These are phyloP conservation scores for Ophiostoma angusticollis DNA, from an alignment of 2,329 filamentous ascomycete genomes.

Conservation along the genomic window DNA sequence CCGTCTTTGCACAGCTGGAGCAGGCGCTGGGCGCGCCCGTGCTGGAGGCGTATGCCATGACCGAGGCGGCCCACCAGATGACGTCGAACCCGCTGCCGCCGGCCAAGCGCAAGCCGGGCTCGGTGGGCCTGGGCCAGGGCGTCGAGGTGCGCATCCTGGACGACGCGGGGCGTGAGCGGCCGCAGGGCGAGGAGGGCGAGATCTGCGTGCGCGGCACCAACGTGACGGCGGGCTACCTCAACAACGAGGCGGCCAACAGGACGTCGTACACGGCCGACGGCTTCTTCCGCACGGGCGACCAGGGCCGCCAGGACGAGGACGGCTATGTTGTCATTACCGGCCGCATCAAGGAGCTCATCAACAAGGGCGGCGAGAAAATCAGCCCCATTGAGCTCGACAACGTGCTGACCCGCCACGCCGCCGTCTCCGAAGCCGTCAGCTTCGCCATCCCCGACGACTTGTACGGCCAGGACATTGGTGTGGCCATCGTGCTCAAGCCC, in stretches of 20 bases:
- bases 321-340: slow-evolving; percentile 79
- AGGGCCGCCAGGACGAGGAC: slow-evolving; percentile 67
- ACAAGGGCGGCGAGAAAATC: slow-evolving; percentile 84
- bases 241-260: slow-evolving; percentile 65
- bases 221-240: slow-evolving; percentile 73
- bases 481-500: slow-evolving; percentile 61
- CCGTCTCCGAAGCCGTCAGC: slow-evolving; percentile 65
- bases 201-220: slow-evolving; percentile 76
- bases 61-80: slow-evolving; percentile 78
- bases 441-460: slow-evolving; percentile 74
- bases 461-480: slow-evolving; percentile 70
- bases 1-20: slow-evolving; percentile 69
- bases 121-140: slow-evolving; percentile 71
- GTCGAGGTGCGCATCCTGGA: slow-evolving; percentile 72
- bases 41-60: slow-evolving; percentile 86
- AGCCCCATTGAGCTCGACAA: slow-evolving; percentile 82
- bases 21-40: slow-evolving; percentile 65
- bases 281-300: slow-evolving; percentile 81
- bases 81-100: slow-evolving; percentile 62
- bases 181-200: slow-evolving; percentile 61
- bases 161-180: slow-evolving; percentile 51
- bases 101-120: slow-evolving; percentile 64
- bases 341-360: slow-evolving; percentile 88
- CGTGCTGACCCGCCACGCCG: slow-evolving; percentile 58
- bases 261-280: slow-evolving; percentile 60